Evolutionary conservation across 2,329 filamentous ascomycete genomes (phyloP).

Genomic region (Gremmenia infestans): DNA sequence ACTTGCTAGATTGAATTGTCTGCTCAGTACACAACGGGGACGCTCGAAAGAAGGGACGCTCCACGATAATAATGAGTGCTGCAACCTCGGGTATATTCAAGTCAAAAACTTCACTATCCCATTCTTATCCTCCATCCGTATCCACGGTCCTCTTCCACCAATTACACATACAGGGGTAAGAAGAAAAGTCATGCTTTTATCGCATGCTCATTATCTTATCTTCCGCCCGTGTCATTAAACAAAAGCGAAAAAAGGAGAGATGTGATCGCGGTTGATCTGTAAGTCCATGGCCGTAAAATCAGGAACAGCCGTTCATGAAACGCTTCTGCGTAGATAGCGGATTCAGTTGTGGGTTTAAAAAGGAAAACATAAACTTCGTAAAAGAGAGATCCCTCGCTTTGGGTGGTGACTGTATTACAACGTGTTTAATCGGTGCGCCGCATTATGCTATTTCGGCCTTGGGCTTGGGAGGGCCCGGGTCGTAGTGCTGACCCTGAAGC

Average conservation of each 20-base stretch:
- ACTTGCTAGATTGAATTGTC: too few relatives aligned
- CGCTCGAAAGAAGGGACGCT: neutral
- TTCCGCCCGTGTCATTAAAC: neutral
- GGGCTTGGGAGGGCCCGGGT: neutral
- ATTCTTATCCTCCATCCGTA: neutral
- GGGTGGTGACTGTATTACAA: constrained; percentile 1
- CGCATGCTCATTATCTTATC: too few relatives aligned
- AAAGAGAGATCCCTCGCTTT: constrained; percentile 13
- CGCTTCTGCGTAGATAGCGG: too few relatives aligned
- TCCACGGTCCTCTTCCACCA: neutral
- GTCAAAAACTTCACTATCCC: neutral
- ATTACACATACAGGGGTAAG: neutral
- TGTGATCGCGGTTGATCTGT: neutral
- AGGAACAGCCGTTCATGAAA: neutral
- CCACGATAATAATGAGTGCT: neutral
- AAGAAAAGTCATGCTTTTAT: neutral
- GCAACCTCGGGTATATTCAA: neutral
- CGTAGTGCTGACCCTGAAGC: neutral
- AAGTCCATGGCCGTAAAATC: neutral
- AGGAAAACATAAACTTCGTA: constrained; percentile 20
- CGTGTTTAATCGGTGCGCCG: constrained; percentile 17
- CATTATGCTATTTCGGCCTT: constrained; percentile 20
- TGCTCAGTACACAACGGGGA: too few relatives aligned
- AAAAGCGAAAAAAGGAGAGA: neutral
- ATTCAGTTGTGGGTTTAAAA: neutral